phyloP scores from a whole-genome alignment of 352 stramenopile species.

The Phytophthora idaei region DNA sequence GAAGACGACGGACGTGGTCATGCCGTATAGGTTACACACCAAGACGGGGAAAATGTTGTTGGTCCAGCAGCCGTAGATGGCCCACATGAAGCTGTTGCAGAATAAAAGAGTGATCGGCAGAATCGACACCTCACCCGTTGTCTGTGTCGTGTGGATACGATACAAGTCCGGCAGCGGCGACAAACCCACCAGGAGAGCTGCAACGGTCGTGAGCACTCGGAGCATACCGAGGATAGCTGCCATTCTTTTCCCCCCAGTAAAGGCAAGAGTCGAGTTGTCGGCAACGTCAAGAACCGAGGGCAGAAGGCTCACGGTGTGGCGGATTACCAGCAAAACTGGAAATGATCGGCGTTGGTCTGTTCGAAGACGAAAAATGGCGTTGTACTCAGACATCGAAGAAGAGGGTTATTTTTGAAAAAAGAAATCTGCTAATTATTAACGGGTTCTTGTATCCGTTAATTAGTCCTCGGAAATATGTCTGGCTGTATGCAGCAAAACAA shows the following conservation, averaged over 20 bases:
- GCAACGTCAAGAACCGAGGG: background rate
- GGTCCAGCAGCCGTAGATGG: slow-evolving; percentile 46
- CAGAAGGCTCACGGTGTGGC: background rate
- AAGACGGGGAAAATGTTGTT: slow-evolving; percentile 43
- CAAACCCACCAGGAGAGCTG: slow-evolving; percentile 37
- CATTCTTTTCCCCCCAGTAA: slow-evolving; percentile 1
- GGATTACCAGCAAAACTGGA: slow-evolving; percentile 19
- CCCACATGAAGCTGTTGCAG: slow-evolving; percentile 44
- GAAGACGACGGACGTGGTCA: slow-evolving; percentile 31
- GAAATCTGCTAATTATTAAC: no score
- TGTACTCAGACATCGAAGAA: slow-evolving; percentile 18
- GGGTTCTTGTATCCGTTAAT: no score
- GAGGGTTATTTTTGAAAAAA: no score
- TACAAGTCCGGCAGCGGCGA: slow-evolving; percentile 41
- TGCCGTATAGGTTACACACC: slow-evolving; percentile 37
- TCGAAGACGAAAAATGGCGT: background rate
- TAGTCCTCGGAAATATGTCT: no score
- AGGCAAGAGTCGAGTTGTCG: background rate
- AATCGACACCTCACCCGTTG: slow-evolving; percentile 38
- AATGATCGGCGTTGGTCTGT: slow-evolving; percentile 18
- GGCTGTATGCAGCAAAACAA: no score
- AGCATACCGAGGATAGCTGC: slow-evolving; percentile 22
- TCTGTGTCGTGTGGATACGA: slow-evolving; percentile 36
- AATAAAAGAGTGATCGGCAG: slow-evolving; percentile 40
- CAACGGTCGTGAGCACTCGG: slow-evolving; percentile 37